phyloP scores from a whole-genome alignment of 2,329 filamentous ascomycete species.

The Fusarium brachygibbosum region DNA sequence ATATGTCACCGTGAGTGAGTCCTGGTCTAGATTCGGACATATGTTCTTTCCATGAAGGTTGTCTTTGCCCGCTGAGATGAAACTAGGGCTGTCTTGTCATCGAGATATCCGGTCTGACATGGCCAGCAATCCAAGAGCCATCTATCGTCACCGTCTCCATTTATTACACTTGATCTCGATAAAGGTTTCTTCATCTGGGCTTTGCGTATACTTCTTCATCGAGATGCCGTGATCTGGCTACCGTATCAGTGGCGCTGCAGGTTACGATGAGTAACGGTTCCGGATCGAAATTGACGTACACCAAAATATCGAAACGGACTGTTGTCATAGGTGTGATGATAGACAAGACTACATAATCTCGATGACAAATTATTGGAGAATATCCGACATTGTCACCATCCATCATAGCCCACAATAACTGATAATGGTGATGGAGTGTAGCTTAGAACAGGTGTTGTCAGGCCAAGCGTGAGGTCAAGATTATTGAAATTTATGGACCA shows the following conservation, averaged over 20 bases:
- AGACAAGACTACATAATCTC: background rate
- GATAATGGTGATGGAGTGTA: background rate
- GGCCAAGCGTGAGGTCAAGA: background rate
- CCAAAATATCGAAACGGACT: background rate
- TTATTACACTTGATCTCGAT: slow-evolving; percentile 17
- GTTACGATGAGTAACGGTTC: background rate
- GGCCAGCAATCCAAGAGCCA: background rate
- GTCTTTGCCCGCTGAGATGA: background rate
- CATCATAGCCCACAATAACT: background rate
- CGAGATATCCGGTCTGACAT: background rate
- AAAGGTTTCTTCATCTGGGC: background rate
- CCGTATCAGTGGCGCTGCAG: slow-evolving; percentile 2
- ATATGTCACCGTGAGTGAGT: slow-evolving; percentile 8
- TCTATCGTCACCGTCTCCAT: slow-evolving; percentile 8
- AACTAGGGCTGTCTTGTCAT: background rate
- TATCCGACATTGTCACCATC: background rate
- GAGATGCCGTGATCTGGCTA: background rate
- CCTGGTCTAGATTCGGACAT: slow-evolving; percentile 6
- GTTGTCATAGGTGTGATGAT: slow-evolving; percentile 2
- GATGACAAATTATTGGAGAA: background rate
- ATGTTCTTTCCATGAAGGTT: background rate
- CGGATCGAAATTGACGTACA: slow-evolving; percentile 15
- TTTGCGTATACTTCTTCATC: slow-evolving; percentile 1
- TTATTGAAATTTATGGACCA: slow-evolving; percentile 32
- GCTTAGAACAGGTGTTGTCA: background rate